These are phyloP conservation scores for Pholiota conissans DNA, from an alignment of 768 basidiomycete genomes.

Conservation along the genomic window DNA sequence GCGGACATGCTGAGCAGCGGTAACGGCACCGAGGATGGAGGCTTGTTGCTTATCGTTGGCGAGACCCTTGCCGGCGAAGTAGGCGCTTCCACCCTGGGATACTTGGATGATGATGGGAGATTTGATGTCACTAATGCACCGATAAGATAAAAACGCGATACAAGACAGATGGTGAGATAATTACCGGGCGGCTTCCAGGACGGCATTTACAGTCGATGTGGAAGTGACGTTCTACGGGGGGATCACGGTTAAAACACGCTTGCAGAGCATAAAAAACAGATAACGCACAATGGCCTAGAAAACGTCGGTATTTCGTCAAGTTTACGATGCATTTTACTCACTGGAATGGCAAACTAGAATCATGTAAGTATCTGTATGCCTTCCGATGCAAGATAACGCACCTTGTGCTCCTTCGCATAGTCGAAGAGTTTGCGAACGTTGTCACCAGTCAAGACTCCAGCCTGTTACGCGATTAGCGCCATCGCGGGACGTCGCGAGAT, in stretches of 20 bases:
- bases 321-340: slow-evolving; percentile 39
- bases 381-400: slow-evolving; percentile 25
- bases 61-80: slow-evolving; percentile 96
- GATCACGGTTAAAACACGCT: background rate
- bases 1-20: slow-evolving; percentile 91
- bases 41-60: slow-evolving; percentile 95
- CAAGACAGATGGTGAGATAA: slow-evolving; percentile 4
- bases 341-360: slow-evolving; percentile 78
- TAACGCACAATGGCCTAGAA: slow-evolving; percentile 75
- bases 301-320: slow-evolving; percentile 6
- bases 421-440: slow-evolving; percentile 94
- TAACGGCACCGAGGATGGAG: slow-evolving; percentile 88
- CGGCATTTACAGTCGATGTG: slow-evolving; percentile 92
- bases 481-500: background rate
- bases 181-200: slow-evolving; percentile 92
- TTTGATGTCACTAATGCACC: slow-evolving; percentile 76
- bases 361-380: slow-evolving; percentile 4
- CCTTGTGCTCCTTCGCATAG: slow-evolving; percentile 88
- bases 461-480: slow-evolving; percentile 39
- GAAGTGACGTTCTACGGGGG: slow-evolving; percentile 88
- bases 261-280: slow-evolving; percentile 6
- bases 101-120: slow-evolving; percentile 97
- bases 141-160: slow-evolving; percentile 17
- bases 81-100: slow-evolving; percentile 95
- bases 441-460: slow-evolving; percentile 94